Conservation (phyloP, 352 stramenopile genomes). For the Globisporangium irregulare region DNA sequence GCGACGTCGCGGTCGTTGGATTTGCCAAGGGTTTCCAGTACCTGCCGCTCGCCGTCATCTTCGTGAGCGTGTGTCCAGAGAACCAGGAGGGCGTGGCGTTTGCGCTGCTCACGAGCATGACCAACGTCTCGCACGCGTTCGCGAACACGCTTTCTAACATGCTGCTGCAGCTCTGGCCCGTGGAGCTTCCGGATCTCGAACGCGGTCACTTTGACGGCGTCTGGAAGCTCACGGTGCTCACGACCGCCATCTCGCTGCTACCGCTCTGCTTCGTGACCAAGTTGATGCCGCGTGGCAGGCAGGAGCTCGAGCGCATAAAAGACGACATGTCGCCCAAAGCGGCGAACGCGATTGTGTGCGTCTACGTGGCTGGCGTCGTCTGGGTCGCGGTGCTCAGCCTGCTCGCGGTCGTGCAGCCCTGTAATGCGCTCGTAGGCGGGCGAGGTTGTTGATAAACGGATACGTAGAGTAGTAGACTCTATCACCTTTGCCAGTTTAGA, state of each 20-base stretch:
- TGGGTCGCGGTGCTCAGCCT: constrained; percentile 67
- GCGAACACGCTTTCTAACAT: constrained; percentile 77
- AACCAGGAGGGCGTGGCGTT: constrained; percentile 76
- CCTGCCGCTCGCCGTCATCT: constrained; percentile 73
- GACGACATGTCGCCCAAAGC: constrained; percentile 42
- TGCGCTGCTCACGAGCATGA: constrained; percentile 73
- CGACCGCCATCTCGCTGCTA: constrained; percentile 54
- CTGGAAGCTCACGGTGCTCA: constrained; percentile 79
- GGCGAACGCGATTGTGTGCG: constrained; percentile 27
- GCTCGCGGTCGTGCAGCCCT: constrained; percentile 61
- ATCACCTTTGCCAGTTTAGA: not conserved
- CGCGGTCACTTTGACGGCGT: constrained; percentile 54
- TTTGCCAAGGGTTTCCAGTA: constrained; percentile 80
- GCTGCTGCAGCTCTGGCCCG: constrained; percentile 66
- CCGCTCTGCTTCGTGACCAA: constrained; percentile 40
- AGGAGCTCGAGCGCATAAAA: constrained; percentile 49
- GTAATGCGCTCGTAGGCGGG: constrained; percentile 61
- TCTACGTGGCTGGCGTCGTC: constrained; percentile 59
- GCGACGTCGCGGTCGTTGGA: constrained; percentile 58
- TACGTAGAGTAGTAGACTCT: not conserved
- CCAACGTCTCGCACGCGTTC: constrained; percentile 68
- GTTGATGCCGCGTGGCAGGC: constrained; percentile 48
- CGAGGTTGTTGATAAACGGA: constrained; percentile 32
- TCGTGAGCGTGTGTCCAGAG: constrained; percentile 69
- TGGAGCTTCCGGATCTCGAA: constrained; percentile 60